Conservation (phyloP, 2,329 filamentous ascomycete genomes). For the Curvularia hawaiiensis region DNA sequence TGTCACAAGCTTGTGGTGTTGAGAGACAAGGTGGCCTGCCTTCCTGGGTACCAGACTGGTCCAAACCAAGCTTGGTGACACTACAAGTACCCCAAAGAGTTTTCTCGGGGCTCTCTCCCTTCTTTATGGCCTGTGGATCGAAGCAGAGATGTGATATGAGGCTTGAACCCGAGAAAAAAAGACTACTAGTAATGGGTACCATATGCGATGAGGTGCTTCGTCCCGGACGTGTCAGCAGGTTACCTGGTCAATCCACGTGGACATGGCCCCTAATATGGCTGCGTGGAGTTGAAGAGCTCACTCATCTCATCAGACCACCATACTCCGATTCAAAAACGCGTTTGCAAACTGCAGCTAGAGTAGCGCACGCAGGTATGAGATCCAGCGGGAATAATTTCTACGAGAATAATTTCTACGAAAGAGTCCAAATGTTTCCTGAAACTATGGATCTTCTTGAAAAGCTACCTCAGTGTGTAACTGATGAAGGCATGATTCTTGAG, state of each 20-base stretch:
- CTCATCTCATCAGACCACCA: no score
- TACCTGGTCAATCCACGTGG: neutral
- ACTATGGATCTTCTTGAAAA: neutral
- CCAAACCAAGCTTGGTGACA: neutral
- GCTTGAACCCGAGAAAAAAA: fast-evolving
- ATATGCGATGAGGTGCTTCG: neutral
- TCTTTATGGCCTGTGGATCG: no score
- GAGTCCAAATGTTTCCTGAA: neutral
- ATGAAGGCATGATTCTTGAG: no score
- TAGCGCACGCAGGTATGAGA: neutral
- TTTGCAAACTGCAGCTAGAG: neutral
- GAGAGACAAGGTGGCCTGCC: neutral
- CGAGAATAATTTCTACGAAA: no score
- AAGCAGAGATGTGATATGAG: neutral
- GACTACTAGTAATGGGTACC: neutral
- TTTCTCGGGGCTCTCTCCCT: no score
- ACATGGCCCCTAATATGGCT: neutral
- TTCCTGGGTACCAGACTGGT: slow-evolving; percentile 8
- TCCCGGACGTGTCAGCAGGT: neutral
- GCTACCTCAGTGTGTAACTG: no score
- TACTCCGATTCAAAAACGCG: neutral
- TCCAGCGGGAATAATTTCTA: no score
- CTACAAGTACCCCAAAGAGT: no score
- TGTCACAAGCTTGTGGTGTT: neutral
- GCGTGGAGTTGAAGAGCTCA: neutral